Conservation (phyloP, 805 yeast species). For the Spathaspora gorwiae region DNA sequence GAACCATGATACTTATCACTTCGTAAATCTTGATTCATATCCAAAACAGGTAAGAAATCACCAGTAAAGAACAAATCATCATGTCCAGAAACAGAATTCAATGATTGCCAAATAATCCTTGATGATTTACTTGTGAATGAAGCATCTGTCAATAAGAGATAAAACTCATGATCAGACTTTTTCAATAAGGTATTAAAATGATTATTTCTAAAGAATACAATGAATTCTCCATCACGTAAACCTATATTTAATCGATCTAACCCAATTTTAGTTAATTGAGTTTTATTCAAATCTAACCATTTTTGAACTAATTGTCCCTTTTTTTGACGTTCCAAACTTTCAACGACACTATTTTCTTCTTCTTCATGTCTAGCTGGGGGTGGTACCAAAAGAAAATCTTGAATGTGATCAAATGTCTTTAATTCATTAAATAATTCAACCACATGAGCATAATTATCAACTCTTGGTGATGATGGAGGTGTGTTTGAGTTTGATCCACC, state of each 20-base stretch:
- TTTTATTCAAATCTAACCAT: constrained; percentile 55
- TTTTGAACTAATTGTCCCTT: constrained; percentile 16
- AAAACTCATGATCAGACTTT: constrained; percentile 45
- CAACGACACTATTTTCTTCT: constrained; percentile 8
- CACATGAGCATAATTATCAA: constrained; percentile 12
- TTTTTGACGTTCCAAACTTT: constrained; percentile 6
- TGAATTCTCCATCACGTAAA: constrained; percentile 50
- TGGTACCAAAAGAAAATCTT: constrained; percentile 43
- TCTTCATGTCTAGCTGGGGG: background rate
- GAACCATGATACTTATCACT: constrained; percentile 8
- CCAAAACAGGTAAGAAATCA: constrained; percentile 47
- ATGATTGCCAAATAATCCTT: constrained; percentile 76
- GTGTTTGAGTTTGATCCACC: background rate
- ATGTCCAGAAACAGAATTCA: constrained; percentile 61
- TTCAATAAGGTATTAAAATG: constrained; percentile 75
- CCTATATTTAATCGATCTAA: constrained; percentile 40
- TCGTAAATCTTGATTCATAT: constrained; percentile 11
- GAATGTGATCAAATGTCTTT: constrained; percentile 50
- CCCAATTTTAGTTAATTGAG: constrained; percentile 76
- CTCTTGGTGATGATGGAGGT: background rate
- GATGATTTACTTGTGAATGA: constrained; percentile 48
- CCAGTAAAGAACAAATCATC: constrained; percentile 72
- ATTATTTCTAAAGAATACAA: constrained; percentile 83
- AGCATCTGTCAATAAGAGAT: constrained; percentile 67
- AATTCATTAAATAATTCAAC: constrained; percentile 17